phyloP scores from a whole-genome alignment of 2,329 filamentous ascomycete genomes.

The Phoma herbarum region DNA sequence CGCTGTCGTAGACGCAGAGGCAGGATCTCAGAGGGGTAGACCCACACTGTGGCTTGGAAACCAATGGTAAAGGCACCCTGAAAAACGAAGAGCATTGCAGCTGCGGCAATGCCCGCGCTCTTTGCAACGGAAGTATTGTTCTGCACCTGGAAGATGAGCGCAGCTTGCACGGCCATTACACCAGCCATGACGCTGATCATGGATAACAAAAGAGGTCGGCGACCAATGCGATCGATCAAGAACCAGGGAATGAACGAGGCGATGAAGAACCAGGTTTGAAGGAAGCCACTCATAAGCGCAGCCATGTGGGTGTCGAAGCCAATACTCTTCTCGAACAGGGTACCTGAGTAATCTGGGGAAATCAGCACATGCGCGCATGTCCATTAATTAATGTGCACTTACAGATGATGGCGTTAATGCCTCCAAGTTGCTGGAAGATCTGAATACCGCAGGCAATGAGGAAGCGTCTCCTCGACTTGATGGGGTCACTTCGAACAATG shows the following conservation, averaged over 20 bases:
- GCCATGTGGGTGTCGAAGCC: constrained; percentile 29
- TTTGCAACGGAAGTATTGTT: constrained; percentile 23
- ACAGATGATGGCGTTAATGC: constrained; percentile 33
- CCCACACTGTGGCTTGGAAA: constrained; percentile 30
- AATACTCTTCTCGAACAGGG: constrained; percentile 30
- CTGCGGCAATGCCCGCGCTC: constrained; percentile 26
- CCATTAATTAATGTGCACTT: neutral
- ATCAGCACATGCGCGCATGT: neutral
- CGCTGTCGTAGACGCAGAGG: constrained; percentile 23
- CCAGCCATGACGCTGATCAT: constrained; percentile 32
- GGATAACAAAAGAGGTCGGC: constrained; percentile 25
- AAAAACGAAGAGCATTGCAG: constrained; percentile 30
- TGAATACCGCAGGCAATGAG: constrained; percentile 30
- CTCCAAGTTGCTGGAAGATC: constrained; percentile 30
- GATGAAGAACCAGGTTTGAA: constrained; percentile 33
- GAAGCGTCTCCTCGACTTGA: constrained; percentile 30
- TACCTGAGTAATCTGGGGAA: constrained; percentile 25
- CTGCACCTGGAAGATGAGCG: constrained; percentile 32
- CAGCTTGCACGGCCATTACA: constrained; percentile 31
- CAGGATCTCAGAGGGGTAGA: constrained; percentile 23
- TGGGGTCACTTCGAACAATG: constrained; percentile 26
- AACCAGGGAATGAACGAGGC: constrained; percentile 31
- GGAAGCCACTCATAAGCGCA: constrained; percentile 28
- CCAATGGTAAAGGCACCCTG: constrained; percentile 31
- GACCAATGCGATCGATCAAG: constrained; percentile 27